These are phyloP conservation scores for Colletotrichum cereale DNA, from an alignment of 2,329 filamentous ascomycete genomes.

Conservation along the genomic window DNA sequence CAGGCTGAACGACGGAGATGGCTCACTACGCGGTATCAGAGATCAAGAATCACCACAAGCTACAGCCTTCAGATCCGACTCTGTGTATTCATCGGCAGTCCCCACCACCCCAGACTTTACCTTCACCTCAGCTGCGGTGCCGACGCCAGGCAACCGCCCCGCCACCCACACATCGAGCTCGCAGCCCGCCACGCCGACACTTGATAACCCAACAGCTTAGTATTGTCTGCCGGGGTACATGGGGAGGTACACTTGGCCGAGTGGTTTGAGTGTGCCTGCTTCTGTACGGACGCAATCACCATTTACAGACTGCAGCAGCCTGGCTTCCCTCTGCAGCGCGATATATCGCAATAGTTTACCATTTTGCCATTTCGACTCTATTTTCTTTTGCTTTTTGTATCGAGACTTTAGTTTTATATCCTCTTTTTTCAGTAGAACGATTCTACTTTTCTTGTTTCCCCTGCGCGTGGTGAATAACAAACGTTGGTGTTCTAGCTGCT, in stretches of 20 bases:
- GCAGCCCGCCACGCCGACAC: background rate
- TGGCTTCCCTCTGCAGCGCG: slow-evolving; percentile 1
- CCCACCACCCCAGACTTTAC: background rate
- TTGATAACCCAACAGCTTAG: background rate
- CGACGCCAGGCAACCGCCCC: background rate
- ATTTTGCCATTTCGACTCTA: slow-evolving; percentile 9
- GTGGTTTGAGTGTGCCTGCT: slow-evolving; percentile 2
- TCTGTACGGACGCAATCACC: background rate
- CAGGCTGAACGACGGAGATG: background rate
- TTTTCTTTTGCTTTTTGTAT: background rate
- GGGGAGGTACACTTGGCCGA: slow-evolving; percentile 13
- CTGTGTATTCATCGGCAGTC: background rate
- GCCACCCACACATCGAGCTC: background rate
- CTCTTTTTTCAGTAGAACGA: background rate
- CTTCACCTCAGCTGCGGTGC: background rate
- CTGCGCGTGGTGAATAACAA: background rate
- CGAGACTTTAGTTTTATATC: background rate
- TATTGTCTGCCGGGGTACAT: background rate
- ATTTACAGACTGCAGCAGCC: slow-evolving; percentile 11
- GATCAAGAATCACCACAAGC: background rate
- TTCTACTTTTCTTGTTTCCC: too few relatives aligned
- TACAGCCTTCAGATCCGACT: too few relatives aligned
- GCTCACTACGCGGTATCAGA: background rate
- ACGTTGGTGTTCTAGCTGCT: background rate
- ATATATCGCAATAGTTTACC: slow-evolving; percentile 1